Percentiles rank a stretch among this genome's conserved stretches.
These are phyloP conservation scores for Phytophthora multivora DNA, from an alignment of 352 stramenopile species.

Conservation along the genomic window DNA sequence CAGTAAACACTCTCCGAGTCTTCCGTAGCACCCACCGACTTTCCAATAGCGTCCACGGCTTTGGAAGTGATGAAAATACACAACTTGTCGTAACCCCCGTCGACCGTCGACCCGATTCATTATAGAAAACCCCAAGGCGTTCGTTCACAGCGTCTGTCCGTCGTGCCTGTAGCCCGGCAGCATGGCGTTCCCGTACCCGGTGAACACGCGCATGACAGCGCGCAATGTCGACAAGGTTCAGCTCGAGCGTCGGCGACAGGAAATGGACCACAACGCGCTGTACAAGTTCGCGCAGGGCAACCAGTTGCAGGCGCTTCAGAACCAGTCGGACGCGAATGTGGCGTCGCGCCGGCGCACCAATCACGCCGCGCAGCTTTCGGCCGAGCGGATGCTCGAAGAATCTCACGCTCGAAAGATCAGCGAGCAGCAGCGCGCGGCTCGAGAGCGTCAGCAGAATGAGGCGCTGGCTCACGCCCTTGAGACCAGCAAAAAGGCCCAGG, in stretches of 20 bases:
- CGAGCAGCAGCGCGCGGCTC: slow-evolving; percentile 31
- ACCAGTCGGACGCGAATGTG: slow-evolving; percentile 72
- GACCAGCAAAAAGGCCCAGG: slow-evolving; percentile 52
- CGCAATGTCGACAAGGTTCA: slow-evolving; percentile 71
- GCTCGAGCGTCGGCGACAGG: slow-evolving; percentile 59
- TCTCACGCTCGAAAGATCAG: slow-evolving; percentile 13
- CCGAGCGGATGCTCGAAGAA: slow-evolving; percentile 74
- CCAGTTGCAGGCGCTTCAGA: slow-evolving; percentile 61
- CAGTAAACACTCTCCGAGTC: slow-evolving; percentile 12
- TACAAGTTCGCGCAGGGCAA: slow-evolving; percentile 59
- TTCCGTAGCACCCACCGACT: slow-evolving; percentile 8
- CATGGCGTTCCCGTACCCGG: slow-evolving; percentile 70
- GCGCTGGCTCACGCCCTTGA: slow-evolving; percentile 77
- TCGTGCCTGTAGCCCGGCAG: too few species aligned
- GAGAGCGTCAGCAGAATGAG: slow-evolving; percentile 75
- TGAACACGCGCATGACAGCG: slow-evolving; percentile 61
- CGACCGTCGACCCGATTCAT: not conserved
- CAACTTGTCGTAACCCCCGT: slow-evolving; percentile 4
- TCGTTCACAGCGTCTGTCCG: too few species aligned
- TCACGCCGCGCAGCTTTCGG: slow-evolving; percentile 64
- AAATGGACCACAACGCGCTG: slow-evolving; percentile 59
- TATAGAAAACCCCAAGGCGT: slow-evolving; percentile 7
- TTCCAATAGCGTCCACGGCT: slow-evolving; percentile 9
- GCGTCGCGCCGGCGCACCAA: slow-evolving; percentile 52
- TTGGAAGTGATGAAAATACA: slow-evolving; percentile 23